phyloP scores from a whole-genome alignment of 2,329 filamentous ascomycete species.

The Paecilomyces formosus region DNA sequence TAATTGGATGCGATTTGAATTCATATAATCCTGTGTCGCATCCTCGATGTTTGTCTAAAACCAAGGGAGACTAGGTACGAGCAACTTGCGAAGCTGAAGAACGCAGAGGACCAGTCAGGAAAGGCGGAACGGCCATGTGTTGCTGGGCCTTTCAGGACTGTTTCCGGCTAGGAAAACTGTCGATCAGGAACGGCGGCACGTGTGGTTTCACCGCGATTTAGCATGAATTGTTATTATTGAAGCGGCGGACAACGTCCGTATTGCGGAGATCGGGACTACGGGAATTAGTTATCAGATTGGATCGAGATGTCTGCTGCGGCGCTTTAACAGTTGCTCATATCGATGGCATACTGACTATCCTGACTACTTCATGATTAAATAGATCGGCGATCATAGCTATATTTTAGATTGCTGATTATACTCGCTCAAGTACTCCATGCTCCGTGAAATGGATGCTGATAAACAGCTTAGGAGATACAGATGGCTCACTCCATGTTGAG shows the following conservation, averaged over 20 bases:
- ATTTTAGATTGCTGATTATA: too few relatives aligned
- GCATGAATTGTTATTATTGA: not conserved
- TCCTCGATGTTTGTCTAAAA: not conserved
- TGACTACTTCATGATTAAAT: too few relatives aligned
- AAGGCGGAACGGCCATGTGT: not conserved
- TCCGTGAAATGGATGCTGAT: too few relatives aligned
- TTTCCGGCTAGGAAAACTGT: not conserved
- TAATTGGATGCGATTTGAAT: not conserved
- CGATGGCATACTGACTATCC: too few relatives aligned
- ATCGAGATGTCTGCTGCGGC: too few relatives aligned
- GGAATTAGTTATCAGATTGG: too few relatives aligned
- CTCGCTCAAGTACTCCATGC: too few relatives aligned
- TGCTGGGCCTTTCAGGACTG: not conserved
- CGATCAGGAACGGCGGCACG: not conserved
- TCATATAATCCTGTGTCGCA: not conserved
- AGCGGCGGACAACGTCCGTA: not conserved
- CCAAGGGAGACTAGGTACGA: not conserved
- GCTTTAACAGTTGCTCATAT: too few relatives aligned
- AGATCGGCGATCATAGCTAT: too few relatives aligned
- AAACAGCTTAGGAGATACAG: too few relatives aligned
- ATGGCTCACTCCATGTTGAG: too few relatives aligned
- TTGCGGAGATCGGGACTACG: too few relatives aligned
- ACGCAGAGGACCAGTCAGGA: not conserved
- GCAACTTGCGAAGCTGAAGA: not conserved
- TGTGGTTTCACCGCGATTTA: not conserved